Evolutionary conservation across 2,329 filamentous ascomycete genomes (phyloP), one percentile per base, ranked within the genome.

Genomic region (Emydomyces testavorans): DNA sequence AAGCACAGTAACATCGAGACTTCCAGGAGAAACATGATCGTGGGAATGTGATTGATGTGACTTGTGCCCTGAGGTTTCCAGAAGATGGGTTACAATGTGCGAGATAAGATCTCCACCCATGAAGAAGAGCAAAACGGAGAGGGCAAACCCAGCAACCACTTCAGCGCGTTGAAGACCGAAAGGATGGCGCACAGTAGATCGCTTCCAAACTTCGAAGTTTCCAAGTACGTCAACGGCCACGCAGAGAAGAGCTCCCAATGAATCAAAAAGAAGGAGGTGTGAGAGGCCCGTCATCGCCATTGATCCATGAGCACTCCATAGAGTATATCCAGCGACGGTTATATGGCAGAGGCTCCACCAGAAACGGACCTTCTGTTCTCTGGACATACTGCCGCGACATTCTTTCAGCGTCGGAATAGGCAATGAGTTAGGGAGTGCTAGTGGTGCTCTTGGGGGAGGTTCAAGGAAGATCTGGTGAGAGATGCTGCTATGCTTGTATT

Each of bases 191-290:
- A 98, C 84, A 56, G 83, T 93, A 57, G 85, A 90, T 39, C 90
- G 79, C 54, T 87, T 86, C 92, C 92, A 98, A 34, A 96, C 89
- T 63, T 98, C 92, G 59, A 98, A 98, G 64, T 98, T 98, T 44
- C 85, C 82, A 40, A 95, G 78, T 1, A 96, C 85, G 61, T 98
- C 92, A 39, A 96, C 90, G 10, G 79, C 81, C 2, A 94, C 88
- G 63, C 90, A 96, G 4, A 96, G 78, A 40, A 89, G 81, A 3
- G 92, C 92, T 28, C 88, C 92, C 1, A 94, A 79, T 6, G 92
- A 90, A 63, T 98, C 92, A 64, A 95, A 98, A 65, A 96, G 85
- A 50, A 96, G 83, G 39, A 98, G 73, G 59, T 95, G 89, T 7
- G 88, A 94, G 15, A 98, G 72, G 0, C 90, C 90, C 5, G 89